Conservation (phyloP, 768 basidiomycete genomes). For the Suillus tomentosus region DNA sequence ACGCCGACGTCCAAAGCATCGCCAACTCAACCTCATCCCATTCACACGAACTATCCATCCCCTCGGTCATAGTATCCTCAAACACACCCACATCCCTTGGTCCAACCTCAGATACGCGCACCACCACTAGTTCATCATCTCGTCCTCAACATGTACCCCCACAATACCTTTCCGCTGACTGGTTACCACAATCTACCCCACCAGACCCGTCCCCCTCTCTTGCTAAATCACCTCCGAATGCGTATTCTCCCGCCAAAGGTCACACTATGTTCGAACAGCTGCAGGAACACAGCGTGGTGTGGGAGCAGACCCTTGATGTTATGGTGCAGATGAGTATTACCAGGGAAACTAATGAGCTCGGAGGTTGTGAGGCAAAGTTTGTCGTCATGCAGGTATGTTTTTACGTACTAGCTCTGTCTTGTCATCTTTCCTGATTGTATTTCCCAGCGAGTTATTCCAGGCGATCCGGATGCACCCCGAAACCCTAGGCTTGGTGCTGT, state of each 20-base stretch:
- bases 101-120: slow-evolving; percentile 13
- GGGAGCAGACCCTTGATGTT: slow-evolving; percentile 59
- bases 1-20: slow-evolving; percentile 30
- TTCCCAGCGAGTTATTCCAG: slow-evolving; percentile 55
- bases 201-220: slow-evolving; percentile 3
- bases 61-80: slow-evolving; percentile 30
- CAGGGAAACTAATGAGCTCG: slow-evolving; percentile 47
- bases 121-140: slow-evolving; percentile 23
- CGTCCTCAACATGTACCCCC: slow-evolving; percentile 13
- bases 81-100: slow-evolving; percentile 19
- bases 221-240: slow-evolving; percentile 15
- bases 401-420: neutral
- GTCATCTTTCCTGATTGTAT: slow-evolving; percentile 1
- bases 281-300: slow-evolving; percentile 63
- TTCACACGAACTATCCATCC: slow-evolving; percentile 23
- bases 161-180: slow-evolving; percentile 30
- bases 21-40: slow-evolving; percentile 29
- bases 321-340: slow-evolving; percentile 64
- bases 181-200: slow-evolving; percentile 21
- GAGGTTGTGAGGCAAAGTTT: slow-evolving; percentile 64
- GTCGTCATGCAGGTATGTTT: slow-evolving; percentile 55
- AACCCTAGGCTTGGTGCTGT: slow-evolving; percentile 67
- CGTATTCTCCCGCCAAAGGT: slow-evolving; percentile 51
- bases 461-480: slow-evolving; percentile 55
- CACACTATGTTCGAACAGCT: slow-evolving; percentile 61